A percentile compares a stretch with the other conserved stretches of the same genome.
These are phyloP conservation scores for Lichtheimia corymbifera DNA, from an alignment of 371 early-diverging fungal species.

Conservation along the genomic window DNA sequence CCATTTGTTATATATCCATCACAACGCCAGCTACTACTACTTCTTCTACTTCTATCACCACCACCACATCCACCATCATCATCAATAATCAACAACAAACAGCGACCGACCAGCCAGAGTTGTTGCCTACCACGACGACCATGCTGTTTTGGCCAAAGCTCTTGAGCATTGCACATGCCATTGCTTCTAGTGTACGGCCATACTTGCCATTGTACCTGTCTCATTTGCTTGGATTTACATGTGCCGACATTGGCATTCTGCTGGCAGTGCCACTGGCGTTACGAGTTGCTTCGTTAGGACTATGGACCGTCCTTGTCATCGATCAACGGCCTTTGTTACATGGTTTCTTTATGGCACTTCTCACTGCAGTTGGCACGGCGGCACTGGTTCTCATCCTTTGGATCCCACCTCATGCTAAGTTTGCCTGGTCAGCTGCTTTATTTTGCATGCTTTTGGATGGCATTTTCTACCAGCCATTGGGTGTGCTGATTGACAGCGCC, in stretches of 20 bases:
- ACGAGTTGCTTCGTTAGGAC: slow-evolving; percentile 22
- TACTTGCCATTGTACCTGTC: slow-evolving; percentile 35
- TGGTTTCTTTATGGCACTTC: slow-evolving; percentile 37
- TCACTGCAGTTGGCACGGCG: slow-evolving; percentile 38
- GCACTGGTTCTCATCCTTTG: slow-evolving; percentile 33
- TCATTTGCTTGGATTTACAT: slow-evolving; percentile 32
- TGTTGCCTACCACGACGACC: too few relatives aligned
- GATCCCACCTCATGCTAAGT: slow-evolving; percentile 29
- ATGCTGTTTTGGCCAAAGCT: slow-evolving; percentile 46
- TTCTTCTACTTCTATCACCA: not conserved
- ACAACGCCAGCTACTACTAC: not conserved
- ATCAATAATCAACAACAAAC: too few relatives aligned
- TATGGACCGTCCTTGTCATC: slow-evolving; percentile 32
- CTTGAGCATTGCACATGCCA: slow-evolving; percentile 37
- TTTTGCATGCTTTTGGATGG: slow-evolving; percentile 34
- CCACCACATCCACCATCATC: not conserved
- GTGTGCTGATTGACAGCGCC: slow-evolving; percentile 23
- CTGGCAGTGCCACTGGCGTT: slow-evolving; percentile 17
- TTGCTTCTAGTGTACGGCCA: slow-evolving; percentile 38
- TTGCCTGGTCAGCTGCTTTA: slow-evolving; percentile 32
- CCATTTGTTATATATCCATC: too few relatives aligned
- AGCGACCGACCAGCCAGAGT: too few relatives aligned
- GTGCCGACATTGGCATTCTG: slow-evolving; percentile 24
- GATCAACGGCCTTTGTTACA: slow-evolving; percentile 34
- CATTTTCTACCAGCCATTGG: slow-evolving; percentile 26